Evolutionary conservation across 2,329 filamentous ascomycete genomes (phyloP), one percentile per base, ranked within the genome.

Genomic region (Pseudonectria foliicola): DNA sequence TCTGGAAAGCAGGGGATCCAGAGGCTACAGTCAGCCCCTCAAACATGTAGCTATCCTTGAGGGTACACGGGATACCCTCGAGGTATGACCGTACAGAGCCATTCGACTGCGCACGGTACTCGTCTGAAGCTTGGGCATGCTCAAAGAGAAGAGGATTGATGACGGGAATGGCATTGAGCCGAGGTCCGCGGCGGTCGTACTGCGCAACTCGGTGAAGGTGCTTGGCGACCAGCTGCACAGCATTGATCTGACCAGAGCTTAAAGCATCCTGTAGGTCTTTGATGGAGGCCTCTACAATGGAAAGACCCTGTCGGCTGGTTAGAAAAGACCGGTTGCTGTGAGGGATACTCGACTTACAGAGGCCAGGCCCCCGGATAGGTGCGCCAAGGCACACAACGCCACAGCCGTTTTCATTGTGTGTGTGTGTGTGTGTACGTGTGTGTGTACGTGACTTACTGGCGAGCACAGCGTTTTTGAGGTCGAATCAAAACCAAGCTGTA

Each of bases 21-120:
- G 63, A 57, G 0, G 72, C 71, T 2, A 70, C 67, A 0, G 65
- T 73, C 61, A 77, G 65, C 2, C 68, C 69, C 15, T 62, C 60
- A 18, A 71, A 66, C 42, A 69, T 73, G 57, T 70, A 77, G 45
- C 63, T 70, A 46, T 79, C 74, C 49, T 79, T 78, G 44, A 75
- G 59, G 0, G 71, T 73, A 39, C 64, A 77, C 0, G 73, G 72
- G 6, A 79, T 74, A 2, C 75, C 71, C 43, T 79, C 72, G 0
- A 77, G 56, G 1, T 57, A 29, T 1, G 35, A 38, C 5, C 7
- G 31, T 4, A 37, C 42, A 0, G 48, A 39, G 2, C 37, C 29
- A 25, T 34, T 28, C 4, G 35, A 7, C 3, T 38, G 33, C 7
- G 48, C 45, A 3, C 55, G 45, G 10, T 46, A 38, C 18, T 49